phyloP scores from a whole-genome alignment of 2,329 filamentous ascomycete species.

The Aureobasidium namibiae region DNA sequence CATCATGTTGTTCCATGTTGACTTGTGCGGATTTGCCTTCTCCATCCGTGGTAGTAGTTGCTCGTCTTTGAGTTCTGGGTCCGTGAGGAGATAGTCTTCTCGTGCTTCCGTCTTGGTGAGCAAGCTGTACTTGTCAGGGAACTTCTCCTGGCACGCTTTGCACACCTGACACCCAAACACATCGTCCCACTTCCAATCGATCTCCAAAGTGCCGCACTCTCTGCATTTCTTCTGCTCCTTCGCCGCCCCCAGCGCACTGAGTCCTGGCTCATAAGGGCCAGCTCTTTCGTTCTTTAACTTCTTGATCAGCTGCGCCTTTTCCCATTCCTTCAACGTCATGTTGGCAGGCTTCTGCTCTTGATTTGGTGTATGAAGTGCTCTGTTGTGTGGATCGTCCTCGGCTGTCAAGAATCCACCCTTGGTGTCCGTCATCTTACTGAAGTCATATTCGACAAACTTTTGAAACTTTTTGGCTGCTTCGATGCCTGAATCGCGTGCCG shows the following conservation, averaged over 20 bases:
- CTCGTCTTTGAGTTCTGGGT: constrained; percentile 84
- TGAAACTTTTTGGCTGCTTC: constrained; percentile 79
- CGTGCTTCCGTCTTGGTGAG: constrained; percentile 94
- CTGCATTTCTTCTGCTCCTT: constrained; percentile 57
- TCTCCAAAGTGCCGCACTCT: constrained; percentile 76
- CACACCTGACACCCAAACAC: constrained; percentile 71
- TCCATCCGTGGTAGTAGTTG: constrained; percentile 81
- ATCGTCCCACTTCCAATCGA: constrained; percentile 93
- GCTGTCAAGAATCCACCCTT: constrained; percentile 90
- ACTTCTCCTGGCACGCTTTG: constrained; percentile 75
- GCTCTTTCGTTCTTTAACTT: constrained; percentile 64
- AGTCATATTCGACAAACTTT: constrained; percentile 95
- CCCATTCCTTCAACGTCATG: constrained; percentile 91
- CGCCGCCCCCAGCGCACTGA: constrained; percentile 64
- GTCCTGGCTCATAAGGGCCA: constrained; percentile 79
- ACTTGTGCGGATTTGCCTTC: constrained; percentile 88
- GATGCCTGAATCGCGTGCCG: constrained; percentile 44
- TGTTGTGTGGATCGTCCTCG: constrained; percentile 86
- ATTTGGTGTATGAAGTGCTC: constrained; percentile 55
- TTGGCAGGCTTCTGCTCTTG: constrained; percentile 66
- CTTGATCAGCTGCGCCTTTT: constrained; percentile 66
- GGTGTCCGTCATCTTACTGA: constrained; percentile 95
- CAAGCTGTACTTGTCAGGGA: constrained; percentile 86
- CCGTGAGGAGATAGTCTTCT: constrained; percentile 91
- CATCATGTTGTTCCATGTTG: constrained; percentile 98